Conservation (phyloP, 129 eudicot species). For the Flaveria bidentis region DNA sequence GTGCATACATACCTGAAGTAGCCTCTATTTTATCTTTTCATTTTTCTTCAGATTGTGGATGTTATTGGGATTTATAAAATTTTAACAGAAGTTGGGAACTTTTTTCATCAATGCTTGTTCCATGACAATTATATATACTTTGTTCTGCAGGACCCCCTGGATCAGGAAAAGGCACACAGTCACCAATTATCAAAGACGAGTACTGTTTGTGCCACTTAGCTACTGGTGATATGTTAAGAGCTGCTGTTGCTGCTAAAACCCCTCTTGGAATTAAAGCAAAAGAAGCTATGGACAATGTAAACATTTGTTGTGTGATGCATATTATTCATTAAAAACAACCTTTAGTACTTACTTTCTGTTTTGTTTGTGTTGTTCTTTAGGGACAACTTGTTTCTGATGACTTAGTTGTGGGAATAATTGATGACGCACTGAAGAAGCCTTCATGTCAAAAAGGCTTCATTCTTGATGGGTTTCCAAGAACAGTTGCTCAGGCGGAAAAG, state of each 20-base stretch:
- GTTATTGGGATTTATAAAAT: background rate
- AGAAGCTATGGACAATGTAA: slow-evolving; percentile 96
- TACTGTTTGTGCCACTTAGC: slow-evolving; percentile 95
- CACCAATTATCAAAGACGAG: slow-evolving; percentile 87
- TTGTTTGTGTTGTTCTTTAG: slow-evolving; percentile 31
- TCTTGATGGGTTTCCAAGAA: slow-evolving; percentile 98
- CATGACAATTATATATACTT: slow-evolving; percentile 6
- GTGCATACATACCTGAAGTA: slow-evolving; percentile 15
- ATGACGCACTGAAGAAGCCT: slow-evolving; percentile 92
- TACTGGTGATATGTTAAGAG: slow-evolving; percentile 93
- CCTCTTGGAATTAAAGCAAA: slow-evolving; percentile 91
- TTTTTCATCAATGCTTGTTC: background rate
- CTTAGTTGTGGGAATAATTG: slow-evolving; percentile 86
- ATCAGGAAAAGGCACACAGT: slow-evolving; percentile 97
- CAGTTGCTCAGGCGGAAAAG: slow-evolving; percentile 82
- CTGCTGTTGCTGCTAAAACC: slow-evolving; percentile 95
- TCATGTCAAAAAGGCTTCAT: slow-evolving; percentile 95
- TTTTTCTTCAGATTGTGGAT: no score
- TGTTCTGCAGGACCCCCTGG: slow-evolving; percentile 90
- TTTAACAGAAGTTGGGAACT: slow-evolving; percentile 1
- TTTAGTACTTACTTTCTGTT: slow-evolving; percentile 4
- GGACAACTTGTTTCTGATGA: slow-evolving; percentile 99
- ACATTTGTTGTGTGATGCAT: background rate
- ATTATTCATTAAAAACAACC: slow-evolving; percentile 9
- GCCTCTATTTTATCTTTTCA: no score